Evolutionary conservation across 2,329 filamentous ascomycete genomes (phyloP), one percentile per base, ranked within the genome.

Genomic region (Penicillium sp.): DNA sequence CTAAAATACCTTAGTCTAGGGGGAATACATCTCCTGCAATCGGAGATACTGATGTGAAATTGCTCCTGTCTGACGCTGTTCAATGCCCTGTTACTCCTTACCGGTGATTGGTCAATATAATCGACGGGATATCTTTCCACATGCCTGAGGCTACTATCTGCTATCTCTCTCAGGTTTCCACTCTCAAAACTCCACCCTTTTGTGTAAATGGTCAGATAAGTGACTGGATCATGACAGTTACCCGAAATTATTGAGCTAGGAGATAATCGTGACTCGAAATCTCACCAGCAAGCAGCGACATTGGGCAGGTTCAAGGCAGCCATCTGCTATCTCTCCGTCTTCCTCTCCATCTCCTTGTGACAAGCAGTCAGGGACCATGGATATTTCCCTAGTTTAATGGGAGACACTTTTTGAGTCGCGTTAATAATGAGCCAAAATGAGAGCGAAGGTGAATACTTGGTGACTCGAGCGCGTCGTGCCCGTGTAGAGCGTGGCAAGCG

Each of bases 91-190:
- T 31, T 35, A 60, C 46, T 7, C 41, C 23, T n/a, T 6, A 11
- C 7, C 26, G 15, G 19, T 58, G 58, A 64, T 64, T 64, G 58
- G 62, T 31, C 17, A 2, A 35, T 45, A 51, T 64, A 58, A 61
- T 64, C 62, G 58, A 61, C 49, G 21, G 5, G 15, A n/a, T 56
- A 23, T 48, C 26, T 55, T n/a, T 8, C n/a, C n/a, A n/a, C n/a
- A 19, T 56, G 53, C 53, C 53, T 48, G 23, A 56, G 53, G 52
- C 52, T 2, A 8, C 17, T 30, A 31, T 47, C 41, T 31, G 23
- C 41, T 46, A 55, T 55, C 52, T 55, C 38, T 15, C 38, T 15
- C 26, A 26, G 26, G 4, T 26, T 26, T 26, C 26, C 26, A 26
- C 26, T 21, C 50, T 38, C 19, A n/a, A 17, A 8, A 23, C 21